Base-by-base conservation (phyloP, 2,329 filamentous ascomycete species). In the Aspergillus ruber region DNA sequence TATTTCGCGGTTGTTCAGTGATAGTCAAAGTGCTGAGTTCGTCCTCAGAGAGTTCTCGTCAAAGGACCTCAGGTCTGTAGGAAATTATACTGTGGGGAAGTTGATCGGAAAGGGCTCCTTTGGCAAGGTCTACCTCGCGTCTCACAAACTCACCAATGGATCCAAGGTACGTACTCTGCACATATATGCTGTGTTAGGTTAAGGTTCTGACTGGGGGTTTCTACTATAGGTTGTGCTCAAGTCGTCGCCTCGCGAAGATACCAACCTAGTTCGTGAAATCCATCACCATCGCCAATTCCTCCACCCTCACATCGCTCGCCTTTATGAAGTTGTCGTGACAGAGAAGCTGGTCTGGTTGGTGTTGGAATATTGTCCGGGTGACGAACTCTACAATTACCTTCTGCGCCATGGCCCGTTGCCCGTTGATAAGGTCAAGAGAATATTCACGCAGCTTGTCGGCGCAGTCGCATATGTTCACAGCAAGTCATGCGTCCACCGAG, bases 261-360 rank as follows among this genome's bases (percentile, higher is more conserved):
- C 88, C 46, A 98, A 98, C 66, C 84, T 98, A 43, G 91, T 91
- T 13, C 86, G 93, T 59, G 93, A 98, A 69, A 98, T 98, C 59
- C 93, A 98, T 69, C 93, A 98, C 67, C 93, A 98, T 68, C 87
- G 93, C 57, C 93, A 98, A 70, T 96, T 98, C 70, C 80, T 95
- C 55, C 93, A 98, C 64, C 93, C 93, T 18, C 93, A 98, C 71
- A 98, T 98, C 60, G 90, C 93, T 41, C 82, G 93, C 44, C 76
- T 98, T 18, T 97, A 98, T 75, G 93, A 98, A 74, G 91, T 98
- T 50, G 95, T 98, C 60, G 90, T 98, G 53, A 98, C 93, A 1
- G 93, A 98, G 71, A 84, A 76, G 43, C 71, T 97, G 67, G 94
- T 98, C 45, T 98, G 93, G 93, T 79, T 98, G 63, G 93, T 94